phyloP scores from a whole-genome alignment of 176 grass and related monocot species.

The Zoysia japonica region DNA sequence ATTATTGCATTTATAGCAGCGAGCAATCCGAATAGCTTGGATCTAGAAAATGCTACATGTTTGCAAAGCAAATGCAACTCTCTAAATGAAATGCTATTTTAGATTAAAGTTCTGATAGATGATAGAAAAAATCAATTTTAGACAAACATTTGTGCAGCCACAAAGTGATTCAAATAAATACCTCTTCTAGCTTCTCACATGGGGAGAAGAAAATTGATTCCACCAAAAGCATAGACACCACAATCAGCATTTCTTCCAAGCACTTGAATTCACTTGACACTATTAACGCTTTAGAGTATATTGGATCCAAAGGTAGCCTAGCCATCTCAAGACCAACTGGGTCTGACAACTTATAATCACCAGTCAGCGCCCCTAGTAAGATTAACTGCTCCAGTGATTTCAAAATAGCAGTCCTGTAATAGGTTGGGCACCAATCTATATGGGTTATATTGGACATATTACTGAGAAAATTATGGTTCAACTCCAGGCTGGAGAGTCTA shows the following conservation, averaged over 20 bases:
- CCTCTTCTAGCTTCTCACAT: slow-evolving; percentile 91
- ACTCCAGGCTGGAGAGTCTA: neutral
- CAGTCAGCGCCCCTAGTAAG: slow-evolving; percentile 74
- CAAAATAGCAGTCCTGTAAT: slow-evolving; percentile 77
- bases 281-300: slow-evolving; percentile 91
- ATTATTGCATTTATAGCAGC: neutral
- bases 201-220: slow-evolving; percentile 93
- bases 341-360: slow-evolving; percentile 85
- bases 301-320: slow-evolving; percentile 87
- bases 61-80: neutral
- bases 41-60: neutral
- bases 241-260: slow-evolving; percentile 98
- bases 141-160: slow-evolving; percentile 1
- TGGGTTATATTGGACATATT: neutral
- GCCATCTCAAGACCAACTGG: slow-evolving; percentile 89
- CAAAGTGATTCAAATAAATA: slow-evolving; percentile 31
- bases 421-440: slow-evolving; percentile 25
- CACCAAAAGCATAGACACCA: slow-evolving; percentile 95
- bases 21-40: neutral
- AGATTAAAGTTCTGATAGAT: neutral
- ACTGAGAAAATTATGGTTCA: slow-evolving; percentile 8
- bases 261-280: slow-evolving; percentile 80
- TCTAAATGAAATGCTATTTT: neutral
- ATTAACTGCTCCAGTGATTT: slow-evolving; percentile 93
- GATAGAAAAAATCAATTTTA: neutral